Evolutionary conservation across 352 stramenopile genomes (phyloP), one percentile per base, ranked within the genome.

Genomic region (Phytophthora quininea): DNA sequence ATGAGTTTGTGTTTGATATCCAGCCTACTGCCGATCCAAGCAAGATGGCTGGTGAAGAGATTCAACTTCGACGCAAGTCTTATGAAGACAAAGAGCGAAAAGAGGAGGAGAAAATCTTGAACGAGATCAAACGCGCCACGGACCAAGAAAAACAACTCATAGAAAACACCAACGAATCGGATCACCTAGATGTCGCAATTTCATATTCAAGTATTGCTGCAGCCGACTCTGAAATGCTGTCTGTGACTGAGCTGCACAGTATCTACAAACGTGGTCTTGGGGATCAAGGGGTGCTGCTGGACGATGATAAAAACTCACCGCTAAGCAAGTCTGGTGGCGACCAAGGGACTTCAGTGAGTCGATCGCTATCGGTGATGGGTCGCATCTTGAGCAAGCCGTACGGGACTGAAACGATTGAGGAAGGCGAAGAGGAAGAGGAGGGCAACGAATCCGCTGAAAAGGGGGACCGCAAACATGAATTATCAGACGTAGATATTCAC

Each of bases 231-330:
- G 76, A 77, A 46, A 57, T 62, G 14, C 48, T 92, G 7, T 90
- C 84, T 3, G 31, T 92, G 31, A 83, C 75, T 52, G 82, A 95
- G 56, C 62, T 95, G 14, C 83, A 95, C 52, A 82, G 69, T 35
- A 95, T 93, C 46, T 95, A 95, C 71, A 95, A 92, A 40, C 81
- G 83, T 33, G 86, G 86, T 2, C 71, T 95, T 14, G 86, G 86
- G 3, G 86, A 95, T 40, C 86, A 95, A 56, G 72, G 79, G 62
- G 77, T 89, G 24, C 59, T 79, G 11, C 63, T 92, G 47, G 45
- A 90, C 40, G 79, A 84, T 30, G 69, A 80, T 24, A 55, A 61
- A 24, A 24, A 24, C 19, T 24, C 19, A 24, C 19, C 19, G 0
- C 0, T 24, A 24, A 24, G 19, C 19, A 61, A 55, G 14, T 30